These are phyloP conservation scores for Fennellomyces sp. DNA, from an alignment of 371 early-diverging fungal species.

Conservation along the genomic window DNA sequence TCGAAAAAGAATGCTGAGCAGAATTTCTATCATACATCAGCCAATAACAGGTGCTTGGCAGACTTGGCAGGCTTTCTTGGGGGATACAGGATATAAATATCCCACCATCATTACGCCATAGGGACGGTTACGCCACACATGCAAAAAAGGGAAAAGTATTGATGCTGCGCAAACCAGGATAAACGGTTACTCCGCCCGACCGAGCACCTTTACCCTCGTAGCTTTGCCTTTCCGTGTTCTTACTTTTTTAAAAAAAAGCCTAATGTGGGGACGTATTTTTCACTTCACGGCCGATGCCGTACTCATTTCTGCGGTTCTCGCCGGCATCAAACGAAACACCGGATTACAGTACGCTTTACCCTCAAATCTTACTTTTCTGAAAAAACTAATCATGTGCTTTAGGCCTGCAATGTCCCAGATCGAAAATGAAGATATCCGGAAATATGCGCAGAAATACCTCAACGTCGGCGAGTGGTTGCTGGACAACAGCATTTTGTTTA, in stretches of 20 bases:
- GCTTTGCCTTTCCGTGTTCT: background rate
- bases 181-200: no score
- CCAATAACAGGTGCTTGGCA: no score
- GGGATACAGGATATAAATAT: no score
- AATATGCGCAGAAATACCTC: conserved; percentile 61
- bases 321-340: conserved; percentile 75
- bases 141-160: no score
- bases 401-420: conserved; percentile 62
- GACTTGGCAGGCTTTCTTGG: no score
- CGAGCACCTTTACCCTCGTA: no score
- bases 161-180: no score
- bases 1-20: no score
- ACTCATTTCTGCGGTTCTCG: conserved; percentile 74
- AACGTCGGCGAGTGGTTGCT: conserved; percentile 71
- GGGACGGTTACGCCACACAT: no score
- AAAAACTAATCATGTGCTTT: background rate
- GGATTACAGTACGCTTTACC: conserved; percentile 60
- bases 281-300: conserved; percentile 75
- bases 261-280: conserved; percentile 63
- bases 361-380: no score
- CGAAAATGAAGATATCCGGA: conserved; percentile 57
- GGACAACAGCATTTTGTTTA: conserved; percentile 57
- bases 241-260: background rate
- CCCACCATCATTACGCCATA: no score
- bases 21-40: no score